A percentile compares a stretch with the other conserved stretches of the same genome.
Evolutionary conservation across 2,329 filamentous ascomycete genomes (phyloP).

Genomic region (Calycina marina): DNA sequence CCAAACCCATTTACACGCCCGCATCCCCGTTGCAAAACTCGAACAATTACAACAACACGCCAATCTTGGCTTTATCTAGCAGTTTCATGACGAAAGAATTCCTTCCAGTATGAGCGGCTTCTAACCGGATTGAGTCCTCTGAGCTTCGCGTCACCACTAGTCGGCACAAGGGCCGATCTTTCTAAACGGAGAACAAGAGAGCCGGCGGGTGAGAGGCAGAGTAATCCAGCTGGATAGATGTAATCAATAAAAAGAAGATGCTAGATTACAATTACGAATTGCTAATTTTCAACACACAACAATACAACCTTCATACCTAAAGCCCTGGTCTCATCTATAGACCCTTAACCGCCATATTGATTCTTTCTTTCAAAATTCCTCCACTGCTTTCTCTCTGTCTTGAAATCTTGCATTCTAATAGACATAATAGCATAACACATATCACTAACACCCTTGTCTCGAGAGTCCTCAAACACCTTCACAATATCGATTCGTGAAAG

Average conservation of each 20-base stretch:
- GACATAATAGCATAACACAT: background rate
- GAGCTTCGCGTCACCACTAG: constrained; percentile 76
- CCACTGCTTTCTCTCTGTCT: background rate
- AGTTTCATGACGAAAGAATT: constrained; percentile 81
- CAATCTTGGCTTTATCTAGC: constrained; percentile 85
- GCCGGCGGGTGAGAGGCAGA: too few relatives aligned
- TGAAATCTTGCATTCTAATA: background rate
- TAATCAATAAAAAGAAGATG: too few relatives aligned
- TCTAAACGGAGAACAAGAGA: constrained; percentile 46
- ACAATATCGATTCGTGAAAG: background rate
- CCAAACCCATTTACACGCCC: constrained; percentile 93
- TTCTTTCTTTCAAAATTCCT: background rate
- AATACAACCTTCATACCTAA: background rate
- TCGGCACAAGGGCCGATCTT: constrained; percentile 48
- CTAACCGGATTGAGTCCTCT: constrained; percentile 88
- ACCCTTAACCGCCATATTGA: background rate
- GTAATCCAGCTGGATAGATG: too few relatives aligned
- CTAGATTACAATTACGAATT: background rate
- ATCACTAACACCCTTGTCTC: background rate
- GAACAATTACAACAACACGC: constrained; percentile 43
- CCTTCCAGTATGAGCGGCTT: constrained; percentile 85
- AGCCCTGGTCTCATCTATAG: background rate
- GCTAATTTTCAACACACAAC: background rate
- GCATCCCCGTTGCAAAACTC: constrained; percentile 45
- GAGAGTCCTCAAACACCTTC: background rate